phyloP scores from a whole-genome alignment of 1,284 basidiomycete genomes.

The Singerocomus rubriflavus region DNA sequence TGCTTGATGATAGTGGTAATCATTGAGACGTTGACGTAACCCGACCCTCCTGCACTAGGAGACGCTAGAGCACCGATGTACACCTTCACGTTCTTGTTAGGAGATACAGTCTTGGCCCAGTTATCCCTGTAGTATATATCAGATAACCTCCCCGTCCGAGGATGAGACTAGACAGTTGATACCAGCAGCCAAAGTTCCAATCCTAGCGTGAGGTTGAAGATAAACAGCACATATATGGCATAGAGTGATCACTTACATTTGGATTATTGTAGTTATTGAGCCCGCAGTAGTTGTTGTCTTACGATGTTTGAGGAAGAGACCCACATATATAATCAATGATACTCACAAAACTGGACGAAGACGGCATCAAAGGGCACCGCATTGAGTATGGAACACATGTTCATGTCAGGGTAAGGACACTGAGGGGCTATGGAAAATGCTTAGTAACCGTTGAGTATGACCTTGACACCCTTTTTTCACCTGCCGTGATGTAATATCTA shows the following conservation, averaged over 20 bases:
- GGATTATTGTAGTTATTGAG: constrained; percentile 43
- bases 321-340: not conserved
- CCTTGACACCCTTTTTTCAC: constrained; percentile 5
- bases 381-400: constrained; percentile 52
- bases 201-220: constrained; percentile 29
- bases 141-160: not conserved
- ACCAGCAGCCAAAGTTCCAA: constrained; percentile 58
- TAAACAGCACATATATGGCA: not conserved
- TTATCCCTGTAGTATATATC: constrained; percentile 44
- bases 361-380: constrained; percentile 58
- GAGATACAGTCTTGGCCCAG: constrained; percentile 60
- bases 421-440: constrained; percentile 45
- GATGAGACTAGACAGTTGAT: not conserved
- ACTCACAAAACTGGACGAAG: constrained; percentile 59
- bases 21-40: constrained; percentile 49
- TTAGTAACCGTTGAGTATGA: not conserved
- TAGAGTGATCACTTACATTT: constrained; percentile 35
- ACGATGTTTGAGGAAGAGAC: not conserved
- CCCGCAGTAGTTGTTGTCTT: constrained; percentile 61
- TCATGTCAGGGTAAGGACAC: constrained; percentile 63
- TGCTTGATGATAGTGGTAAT: constrained; percentile 44
- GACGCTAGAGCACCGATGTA: constrained; percentile 63
- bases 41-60: constrained; percentile 46
- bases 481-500: constrained; percentile 59
- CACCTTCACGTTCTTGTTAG: constrained; percentile 58